Evolutionary conservation across 139 green algal genomes (phyloP).

Genomic region (Chlamydomonas schloesseri): DNA sequence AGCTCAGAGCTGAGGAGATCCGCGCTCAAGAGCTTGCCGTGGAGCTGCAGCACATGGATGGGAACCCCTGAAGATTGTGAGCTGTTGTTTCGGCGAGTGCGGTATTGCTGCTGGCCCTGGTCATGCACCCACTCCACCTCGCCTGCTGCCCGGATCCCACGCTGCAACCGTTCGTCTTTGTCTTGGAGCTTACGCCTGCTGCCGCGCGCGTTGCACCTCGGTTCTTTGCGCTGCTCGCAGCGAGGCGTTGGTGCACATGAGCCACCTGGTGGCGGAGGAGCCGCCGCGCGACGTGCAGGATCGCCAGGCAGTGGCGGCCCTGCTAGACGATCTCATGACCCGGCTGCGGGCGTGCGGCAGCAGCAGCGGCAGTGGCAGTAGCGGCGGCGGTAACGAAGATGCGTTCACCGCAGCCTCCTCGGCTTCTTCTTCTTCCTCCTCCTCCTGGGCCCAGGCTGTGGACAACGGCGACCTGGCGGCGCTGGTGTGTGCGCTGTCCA

Average conservation of each 20-base stretch:
- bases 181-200: no score
- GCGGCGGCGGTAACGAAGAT: no score
- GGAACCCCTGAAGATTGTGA: no score
- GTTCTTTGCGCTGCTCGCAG: neutral
- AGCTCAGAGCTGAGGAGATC: neutral
- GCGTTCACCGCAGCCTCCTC: no score
- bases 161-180: no score
- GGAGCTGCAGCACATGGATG: neutral
- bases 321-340: neutral
- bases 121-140: neutral
- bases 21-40: neutral
- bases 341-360: neutral
- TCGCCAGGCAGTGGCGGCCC: slow-evolving; percentile 3
- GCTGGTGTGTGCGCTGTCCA: slow-evolving; percentile 11
- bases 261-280: slow-evolving; percentile 24
- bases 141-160: no score
- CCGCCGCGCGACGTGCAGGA: neutral
- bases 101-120: no score
- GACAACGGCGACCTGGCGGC: neutral
- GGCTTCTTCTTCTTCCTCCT: no score
- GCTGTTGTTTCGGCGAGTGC: no score
- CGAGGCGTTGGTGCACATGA: slow-evolving; percentile 3
- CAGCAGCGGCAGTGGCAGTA: no score
- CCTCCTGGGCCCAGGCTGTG: neutral
- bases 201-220: no score